Base-by-base conservation (phyloP, 169 alveolate genomes). In the Babesia divergens region DNA sequence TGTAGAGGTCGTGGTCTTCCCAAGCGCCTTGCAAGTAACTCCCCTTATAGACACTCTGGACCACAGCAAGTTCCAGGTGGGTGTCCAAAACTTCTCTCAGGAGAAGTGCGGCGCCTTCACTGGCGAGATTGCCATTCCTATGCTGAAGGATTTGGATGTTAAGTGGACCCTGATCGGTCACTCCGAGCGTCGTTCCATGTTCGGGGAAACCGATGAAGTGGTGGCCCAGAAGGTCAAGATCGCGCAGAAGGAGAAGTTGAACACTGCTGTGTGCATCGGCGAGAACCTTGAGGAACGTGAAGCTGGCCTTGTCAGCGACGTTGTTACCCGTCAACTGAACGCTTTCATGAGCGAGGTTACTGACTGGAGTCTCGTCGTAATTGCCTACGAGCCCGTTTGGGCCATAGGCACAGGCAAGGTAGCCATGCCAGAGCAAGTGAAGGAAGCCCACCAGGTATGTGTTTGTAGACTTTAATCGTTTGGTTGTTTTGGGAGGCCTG, bases 331-430 rank as follows among this genome's bases (percentile, higher is more conserved):
- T 8, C 98, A 98, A 91, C 89, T 98, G 28, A 83, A 86, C 53
- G 89, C 84, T n/a, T 83, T 91, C 65, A 40, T 70, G 28, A 90
- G 82, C 49, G 90, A 88, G 35, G 88, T 90, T 58, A 75, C 87
- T 38, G 90, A 95, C 82, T 95, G 98, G 97, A 79, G 80, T 47
- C 90, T 91, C 79, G 91, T 97, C 28, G 99, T 97, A 40, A 88
- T 98, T 44, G 99, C 99, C 38, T 95, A 98, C 92, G 99, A 98
- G 80, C 99, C 99, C 18, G 97, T 97, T 20, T 97, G 99, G 99
- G 99, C 99, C 58, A 97, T 97, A 56, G 99, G 99, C 42, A 98
- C 99, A 32, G 99, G 99, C 66, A 94, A 90, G 68, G 97, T 96
- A 24, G 99, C 99, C 14, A 82, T 98, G 28, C 97, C 98, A 11